Evolutionary conservation across 495 filamentous ascomycete species (phyloP), one percentile per base, ranked within the genome.

Genomic region (Tuber borchii): DNA sequence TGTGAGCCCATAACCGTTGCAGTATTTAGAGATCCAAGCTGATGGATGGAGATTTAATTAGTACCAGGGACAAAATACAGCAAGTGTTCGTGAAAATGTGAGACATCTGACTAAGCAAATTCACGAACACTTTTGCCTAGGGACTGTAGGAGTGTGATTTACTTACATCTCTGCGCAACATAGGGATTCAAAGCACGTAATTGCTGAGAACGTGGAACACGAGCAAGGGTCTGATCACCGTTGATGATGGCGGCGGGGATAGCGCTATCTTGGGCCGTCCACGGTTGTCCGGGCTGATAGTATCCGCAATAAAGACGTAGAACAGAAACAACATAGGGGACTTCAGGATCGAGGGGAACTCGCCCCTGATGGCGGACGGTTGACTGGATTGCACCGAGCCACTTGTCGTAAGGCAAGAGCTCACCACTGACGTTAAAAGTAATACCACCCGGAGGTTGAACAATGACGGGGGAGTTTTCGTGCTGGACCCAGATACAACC

Each of bases 21-120:
- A 74, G 65, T 56, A 76, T 26, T 72, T 75, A 19, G 76, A 78
- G n/a, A 78, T 73, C 76, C 74, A 76, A 45, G 76, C 76, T 78
- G 44, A 37, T 45, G n/a, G 48, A n/a, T 56, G 22, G 14, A 37
- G 7, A 44, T 39, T 61, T 39, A n/a, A 4, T 70, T 40, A 74
- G 72, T 26, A 56, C 4, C 14, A 31, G 40, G 72, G 39, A 69
- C 56, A 10, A 70, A 46, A 39, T n/a, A n/a, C n/a, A n/a, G n/a
- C n/a, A n/a, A n/a, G 34, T 37, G 34, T 37, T 37, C 34, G 34
- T 37, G 34, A 37, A 37, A 37, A 37, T 37, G 34, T 37, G 34
- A 37, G 34, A 37, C 34, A 37, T 37, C 34, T 37, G 34, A 37
- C 34, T 37, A 37, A 37, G 34, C 34, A 37, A 37, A 37, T 1